phyloP scores from a whole-genome alignment of 169 alveolate genomes.

The Condylostoma magnum region DNA sequence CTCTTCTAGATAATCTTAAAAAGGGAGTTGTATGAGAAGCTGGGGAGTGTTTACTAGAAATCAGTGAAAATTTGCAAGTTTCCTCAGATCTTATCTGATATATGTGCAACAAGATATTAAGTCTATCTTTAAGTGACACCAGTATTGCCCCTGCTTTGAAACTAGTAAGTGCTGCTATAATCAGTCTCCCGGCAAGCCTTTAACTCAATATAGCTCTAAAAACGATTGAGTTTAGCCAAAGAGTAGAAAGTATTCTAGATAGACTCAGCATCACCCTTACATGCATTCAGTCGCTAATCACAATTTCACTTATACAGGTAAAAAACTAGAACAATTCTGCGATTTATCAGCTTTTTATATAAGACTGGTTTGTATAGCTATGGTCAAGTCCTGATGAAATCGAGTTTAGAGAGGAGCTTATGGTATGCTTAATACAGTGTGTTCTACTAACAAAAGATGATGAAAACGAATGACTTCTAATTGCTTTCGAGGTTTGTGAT shows the following conservation, averaged over 20 bases:
- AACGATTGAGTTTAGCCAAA: neutral
- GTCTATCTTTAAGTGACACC: neutral
- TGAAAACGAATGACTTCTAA: neutral
- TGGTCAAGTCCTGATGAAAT: neutral
- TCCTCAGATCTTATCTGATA: too few species aligned
- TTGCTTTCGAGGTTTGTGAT: constrained; percentile 21
- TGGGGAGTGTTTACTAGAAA: neutral
- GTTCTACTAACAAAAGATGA: neutral
- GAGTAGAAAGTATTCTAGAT: constrained; percentile 3
- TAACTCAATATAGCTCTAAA: neutral
- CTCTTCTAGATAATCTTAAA: neutral
- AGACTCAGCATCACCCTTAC: neutral
- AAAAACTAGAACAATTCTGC: neutral
- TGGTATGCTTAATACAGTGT: constrained; percentile 19
- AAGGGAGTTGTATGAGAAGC: constrained; percentile 24
- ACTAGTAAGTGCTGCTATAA: constrained; percentile 10
- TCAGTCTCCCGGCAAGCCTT: neutral
- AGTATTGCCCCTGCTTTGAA: neutral
- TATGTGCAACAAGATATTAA: constrained; percentile 14
- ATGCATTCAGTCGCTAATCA: neutral
- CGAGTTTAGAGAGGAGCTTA: constrained; percentile 25
- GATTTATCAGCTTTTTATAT: constrained; percentile 19
- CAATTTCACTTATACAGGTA: neutral
- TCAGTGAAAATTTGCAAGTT: too few species aligned
- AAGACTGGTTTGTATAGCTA: constrained; percentile 28